Conservation (phyloP, 1,139 yeast species). For the Magnusiomyces paraingens region DNA sequence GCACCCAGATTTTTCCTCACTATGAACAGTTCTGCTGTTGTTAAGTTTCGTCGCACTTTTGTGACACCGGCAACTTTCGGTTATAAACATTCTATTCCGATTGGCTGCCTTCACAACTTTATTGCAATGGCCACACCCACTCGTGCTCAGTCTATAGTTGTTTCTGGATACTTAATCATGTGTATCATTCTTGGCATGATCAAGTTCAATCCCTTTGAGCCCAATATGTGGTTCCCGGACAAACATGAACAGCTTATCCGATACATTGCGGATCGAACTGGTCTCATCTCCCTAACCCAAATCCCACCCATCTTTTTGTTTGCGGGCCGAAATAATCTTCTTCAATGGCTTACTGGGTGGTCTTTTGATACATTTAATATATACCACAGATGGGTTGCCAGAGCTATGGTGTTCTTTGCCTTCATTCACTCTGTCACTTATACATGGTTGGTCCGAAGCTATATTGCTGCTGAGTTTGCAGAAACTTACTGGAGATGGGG, state of each 20-base stretch:
- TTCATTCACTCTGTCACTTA: slow-evolving; percentile 25
- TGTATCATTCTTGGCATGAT: slow-evolving; percentile 15
- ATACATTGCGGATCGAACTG: slow-evolving; percentile 49
- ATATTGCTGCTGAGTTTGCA: slow-evolving; percentile 21
- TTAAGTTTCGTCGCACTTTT: neutral
- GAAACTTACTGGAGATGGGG: slow-evolving; percentile 40
- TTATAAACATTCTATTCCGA: slow-evolving; percentile 11
- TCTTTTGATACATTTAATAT: slow-evolving; percentile 53
- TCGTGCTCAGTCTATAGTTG: slow-evolving; percentile 20
- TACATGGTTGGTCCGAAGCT: slow-evolving; percentile 11
- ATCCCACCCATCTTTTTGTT: slow-evolving; percentile 49
- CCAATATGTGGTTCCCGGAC: slow-evolving; percentile 6
- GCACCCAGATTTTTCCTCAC: slow-evolving; percentile 8
- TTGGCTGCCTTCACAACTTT: slow-evolving; percentile 20
- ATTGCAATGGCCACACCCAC: slow-evolving; percentile 21
- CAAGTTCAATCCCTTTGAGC: slow-evolving; percentile 9
- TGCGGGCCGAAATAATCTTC: slow-evolving; percentile 59
- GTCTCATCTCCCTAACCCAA: slow-evolving; percentile 48
- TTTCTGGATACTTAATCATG: slow-evolving; percentile 21
- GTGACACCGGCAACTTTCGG: slow-evolving; percentile 14
- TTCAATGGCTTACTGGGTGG: slow-evolving; percentile 54
- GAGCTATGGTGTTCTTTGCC: slow-evolving; percentile 43
- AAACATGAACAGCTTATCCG: slow-evolving; percentile 12
- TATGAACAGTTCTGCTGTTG: slow-evolving; percentile 6
- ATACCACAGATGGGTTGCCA: slow-evolving; percentile 56